Evolutionary conservation across 805 yeast species (phyloP), one percentile per base, ranked within the genome.

Genomic region (Ogataea chonburiensis): DNA sequence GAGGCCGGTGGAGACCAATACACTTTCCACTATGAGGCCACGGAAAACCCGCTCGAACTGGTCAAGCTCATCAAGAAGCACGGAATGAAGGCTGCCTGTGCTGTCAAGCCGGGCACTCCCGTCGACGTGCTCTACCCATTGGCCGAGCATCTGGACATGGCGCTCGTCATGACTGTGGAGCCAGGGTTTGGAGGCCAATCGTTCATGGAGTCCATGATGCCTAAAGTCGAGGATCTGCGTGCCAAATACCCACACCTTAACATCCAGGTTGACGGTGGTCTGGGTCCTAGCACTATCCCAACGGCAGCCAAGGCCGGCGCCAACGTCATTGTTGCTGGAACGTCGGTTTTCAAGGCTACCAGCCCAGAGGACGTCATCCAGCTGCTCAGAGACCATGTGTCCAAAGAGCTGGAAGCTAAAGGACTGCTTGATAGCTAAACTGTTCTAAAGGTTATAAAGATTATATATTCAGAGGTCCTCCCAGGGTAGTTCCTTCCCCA

Each of bases 171-270:
- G 98, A 93, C 99, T 2, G 98, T 93, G 20, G 98, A 93, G 66
- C 99, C 99, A 10, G 99, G 99, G 1, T 93, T 93, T 59, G 99
- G 99, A 17, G 99, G 99, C 34, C 99, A 93, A 66, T 83, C 83
- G 61, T 93, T 93, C 70, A 89, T 86, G 96, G 68, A 79, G 16
- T 85, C 78, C 43, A 89, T 91, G 96, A 89, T 93, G 98, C 86
- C 94, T 45, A 93, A 93, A 64, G 98, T 91, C 31, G 81, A 78
- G 52, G 70, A 68, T 18, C 70, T 93, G 52, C 79, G 99, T 61
- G 63, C 61, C 26, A 75, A 71, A 53, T 87, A 71, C 61, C 97
- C 97, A 11, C 60, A 79, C 15, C 67, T 93, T 58, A 81, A 93
- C 63, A 86, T 93, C 52, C 91, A 93, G 67, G 99, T 93, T 16